Evolutionary conservation across 371 early-diverging fungal genomes (phyloP), one percentile per base, ranked within the genome.

Genomic region (Mortierella polycephala): DNA sequence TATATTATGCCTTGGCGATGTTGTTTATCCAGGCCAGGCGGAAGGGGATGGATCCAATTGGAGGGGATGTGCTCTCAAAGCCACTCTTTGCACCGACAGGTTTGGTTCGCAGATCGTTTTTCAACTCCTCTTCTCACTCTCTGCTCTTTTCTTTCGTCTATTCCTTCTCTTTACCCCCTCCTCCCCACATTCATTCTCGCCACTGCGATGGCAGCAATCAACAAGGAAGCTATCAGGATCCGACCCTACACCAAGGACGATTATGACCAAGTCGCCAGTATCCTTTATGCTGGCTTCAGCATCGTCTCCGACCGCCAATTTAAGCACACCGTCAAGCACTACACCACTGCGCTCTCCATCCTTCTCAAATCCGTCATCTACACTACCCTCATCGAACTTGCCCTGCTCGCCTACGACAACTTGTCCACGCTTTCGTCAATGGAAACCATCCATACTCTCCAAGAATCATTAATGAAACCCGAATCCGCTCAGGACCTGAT

Each of bases 171-270:
- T n/a, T 46, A 4, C 11, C 37, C 30, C 30, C 37, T 13, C 40
- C 7, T 40, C n/a, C 37, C n/a, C 61, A n/a, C 20, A 13, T 8
- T n/a, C 57, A 9, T 18, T 11, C 16, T 44, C 14, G 30, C 4
- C 30, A n/a, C 51, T 50, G 18, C 16, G 6, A 57, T 58, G 59
- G 20, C 45, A 51, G 20, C 37, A 0, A 58, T 76, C 40, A 68
- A 71, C 56, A 66, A 60, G n/a, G 39, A 52, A 0, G 68, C 55
- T 7, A 68, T 76, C 42, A 53, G 57, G 62, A 61, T 71, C 77
- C 45, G 77, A 18, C 77, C 77, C 5, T 76, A 71, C n/a, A 20
- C 9, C 42, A 41, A 53, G 40, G 64, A 56, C 0, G 77, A 76
- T 50, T 3, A 63, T 21, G 77, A 71, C n/a, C 77, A 76, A 44